These are phyloP conservation scores for Cordyceps tenuipes DNA, from an alignment of 2,329 filamentous ascomycete genomes.

Conservation along the genomic window DNA sequence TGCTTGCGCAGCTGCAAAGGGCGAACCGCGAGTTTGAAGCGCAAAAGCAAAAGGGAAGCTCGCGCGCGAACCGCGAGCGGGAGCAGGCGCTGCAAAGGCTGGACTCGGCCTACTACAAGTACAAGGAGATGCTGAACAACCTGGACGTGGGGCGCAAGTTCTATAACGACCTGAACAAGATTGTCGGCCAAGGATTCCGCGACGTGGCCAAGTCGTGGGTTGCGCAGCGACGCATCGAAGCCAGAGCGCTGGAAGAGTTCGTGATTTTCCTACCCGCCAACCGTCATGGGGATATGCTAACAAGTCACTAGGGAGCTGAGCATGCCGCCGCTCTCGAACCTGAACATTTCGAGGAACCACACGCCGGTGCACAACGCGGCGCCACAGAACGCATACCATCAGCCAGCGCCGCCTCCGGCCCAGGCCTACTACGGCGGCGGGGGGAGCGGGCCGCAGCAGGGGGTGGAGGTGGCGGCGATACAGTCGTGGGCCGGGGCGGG, in stretches of 20 bases:
- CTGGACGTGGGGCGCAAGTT: conserved; percentile 89
- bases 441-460: conserved; percentile 11
- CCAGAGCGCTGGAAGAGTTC: conserved; percentile 67
- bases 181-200: conserved; percentile 70
- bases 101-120: conserved; percentile 88
- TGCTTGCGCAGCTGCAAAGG: conserved; percentile 60
- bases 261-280: conserved; percentile 23
- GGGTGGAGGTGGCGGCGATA: conserved; percentile 33
- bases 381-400: neutral
- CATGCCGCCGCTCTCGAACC: conserved; percentile 42
- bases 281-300: neutral
- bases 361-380: conserved; percentile 15
- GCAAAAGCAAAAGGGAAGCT: conserved; percentile 59
- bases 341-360: conserved; percentile 29
- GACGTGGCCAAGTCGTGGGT: conserved; percentile 72
- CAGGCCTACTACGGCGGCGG: conserved; percentile 15
- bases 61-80: conserved; percentile 56
- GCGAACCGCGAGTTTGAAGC: conserved; percentile 72
- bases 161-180: conserved; percentile 89
- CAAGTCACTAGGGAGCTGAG: conserved; percentile 35
- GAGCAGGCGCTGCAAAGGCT: conserved; percentile 80
- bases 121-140: conserved; percentile 91
- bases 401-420: conserved; percentile 13
- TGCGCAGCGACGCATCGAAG: conserved; percentile 72
- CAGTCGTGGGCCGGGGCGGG: conserved; percentile 49